Conservation (phyloP, 2,329 filamentous ascomycete genomes). For the Ilyonectria robusta region DNA sequence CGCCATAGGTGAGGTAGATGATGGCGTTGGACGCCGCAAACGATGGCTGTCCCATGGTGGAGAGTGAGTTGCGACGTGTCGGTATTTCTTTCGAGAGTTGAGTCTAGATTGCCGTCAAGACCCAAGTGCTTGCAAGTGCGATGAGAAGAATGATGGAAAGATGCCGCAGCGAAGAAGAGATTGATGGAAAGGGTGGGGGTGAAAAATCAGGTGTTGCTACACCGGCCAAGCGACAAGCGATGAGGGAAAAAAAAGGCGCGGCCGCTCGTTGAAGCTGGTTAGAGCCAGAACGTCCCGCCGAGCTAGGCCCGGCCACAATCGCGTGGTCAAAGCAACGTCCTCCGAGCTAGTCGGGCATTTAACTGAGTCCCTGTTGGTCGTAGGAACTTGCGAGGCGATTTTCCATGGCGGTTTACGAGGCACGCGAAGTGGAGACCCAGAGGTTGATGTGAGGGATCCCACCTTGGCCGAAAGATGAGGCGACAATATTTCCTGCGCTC, state of each 20-base stretch:
- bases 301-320: constrained; percentile 4
- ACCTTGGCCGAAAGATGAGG: no score
- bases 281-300: background rate
- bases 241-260: constrained; percentile 2
- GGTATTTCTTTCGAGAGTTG: background rate
- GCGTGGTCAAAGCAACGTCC: background rate
- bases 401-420: no score
- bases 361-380: no score
- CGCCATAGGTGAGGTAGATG: constrained; percentile 84
- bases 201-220: constrained; percentile 8
- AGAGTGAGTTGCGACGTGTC: background rate
- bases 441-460: no score
- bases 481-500: no score
- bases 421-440: no score
- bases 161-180: background rate
- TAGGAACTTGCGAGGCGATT: no score
- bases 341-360: no score
- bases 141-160: background rate
- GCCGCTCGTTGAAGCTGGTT: background rate
- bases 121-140: background rate
- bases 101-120: background rate
- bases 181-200: background rate
- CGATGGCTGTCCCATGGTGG: constrained; percentile 80
- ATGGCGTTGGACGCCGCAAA: constrained; percentile 84
- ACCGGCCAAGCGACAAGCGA: background rate